Percentiles rank a stretch among this genome's conserved stretches.
Conservation (phyloP, 371 early-diverging fungal genomes). For the Smittium mucronatum region DNA sequence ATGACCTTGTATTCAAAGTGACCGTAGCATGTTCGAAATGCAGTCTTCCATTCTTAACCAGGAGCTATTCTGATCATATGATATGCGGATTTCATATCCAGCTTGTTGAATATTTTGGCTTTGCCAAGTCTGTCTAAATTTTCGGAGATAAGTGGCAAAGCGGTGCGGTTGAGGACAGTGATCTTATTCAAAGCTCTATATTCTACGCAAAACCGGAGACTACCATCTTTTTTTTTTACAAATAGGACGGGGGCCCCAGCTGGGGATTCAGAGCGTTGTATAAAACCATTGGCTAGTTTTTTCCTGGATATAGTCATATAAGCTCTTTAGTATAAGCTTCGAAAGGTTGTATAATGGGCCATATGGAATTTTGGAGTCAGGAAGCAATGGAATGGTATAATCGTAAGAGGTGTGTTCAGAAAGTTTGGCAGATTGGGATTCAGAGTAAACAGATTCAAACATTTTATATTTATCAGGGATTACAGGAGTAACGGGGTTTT, state of each 20-base stretch:
- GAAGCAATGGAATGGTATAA: neutral
- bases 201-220: slow-evolving; percentile 12
- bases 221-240: slow-evolving; percentile 20
- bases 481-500: neutral
- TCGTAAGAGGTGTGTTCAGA: neutral
- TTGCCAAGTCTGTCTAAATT: slow-evolving; percentile 11
- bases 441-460: neutral
- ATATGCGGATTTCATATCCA: slow-evolving; percentile 32
- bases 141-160: slow-evolving; percentile 24
- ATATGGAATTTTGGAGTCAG: slow-evolving; percentile 1
- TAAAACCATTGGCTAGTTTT: slow-evolving; percentile 12
- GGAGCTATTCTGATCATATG: slow-evolving; percentile 14
- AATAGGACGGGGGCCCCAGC: slow-evolving; percentile 43
- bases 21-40: slow-evolving; percentile 27
- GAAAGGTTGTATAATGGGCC: neutral
- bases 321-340: neutral
- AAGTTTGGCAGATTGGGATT: slow-evolving; percentile 1
- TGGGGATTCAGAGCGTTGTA: slow-evolving; percentile 22
- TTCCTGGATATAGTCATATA: slow-evolving; percentile 1
- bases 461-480: slow-evolving; percentile 1
- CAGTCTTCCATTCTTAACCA: slow-evolving; percentile 28
- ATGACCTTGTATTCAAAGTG: slow-evolving; percentile 30
- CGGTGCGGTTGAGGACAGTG: slow-evolving; percentile 29
- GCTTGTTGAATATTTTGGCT: slow-evolving; percentile 29
- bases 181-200: slow-evolving; percentile 35